Evolutionary conservation across 306 rosid species (phyloP).

Genomic region (Castanospermum australe): DNA sequence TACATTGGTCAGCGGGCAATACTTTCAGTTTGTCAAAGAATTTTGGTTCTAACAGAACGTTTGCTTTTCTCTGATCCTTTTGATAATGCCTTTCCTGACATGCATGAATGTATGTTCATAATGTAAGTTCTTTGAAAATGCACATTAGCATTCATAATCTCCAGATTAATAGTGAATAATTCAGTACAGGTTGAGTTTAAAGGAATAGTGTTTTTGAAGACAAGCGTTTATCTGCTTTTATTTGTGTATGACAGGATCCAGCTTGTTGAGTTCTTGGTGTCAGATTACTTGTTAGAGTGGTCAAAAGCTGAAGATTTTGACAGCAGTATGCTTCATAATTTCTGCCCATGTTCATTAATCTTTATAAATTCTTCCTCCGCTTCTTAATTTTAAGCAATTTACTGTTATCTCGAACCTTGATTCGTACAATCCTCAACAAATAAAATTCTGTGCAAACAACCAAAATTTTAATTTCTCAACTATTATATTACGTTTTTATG

Average conservation of each 20-base stretch:
- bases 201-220: neutral
- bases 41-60: conserved; percentile 67
- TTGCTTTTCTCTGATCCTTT: conserved; percentile 89
- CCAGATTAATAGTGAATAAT: neutral
- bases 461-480: neutral
- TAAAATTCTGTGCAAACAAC: neutral
- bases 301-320: conserved; percentile 65
- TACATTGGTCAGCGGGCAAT: conserved; percentile 76
- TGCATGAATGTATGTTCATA: conserved; percentile 70
- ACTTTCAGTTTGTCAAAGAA: conserved; percentile 68
- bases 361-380: neutral
- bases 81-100: conserved; percentile 65
- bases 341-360: neutral
- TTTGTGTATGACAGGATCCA: conserved; percentile 69
- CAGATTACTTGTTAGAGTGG: conserved; percentile 75
- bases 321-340: conserved; percentile 43
- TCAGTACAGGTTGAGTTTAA: neutral
- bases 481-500: neutral
- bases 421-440: conserved; percentile 5
- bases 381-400: neutral
- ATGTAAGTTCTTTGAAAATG: conserved; percentile 59
- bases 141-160: neutral
- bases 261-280: conserved; percentile 75
- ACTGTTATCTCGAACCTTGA: neutral
- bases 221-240: conserved; percentile 18